Percentiles rank a stretch among this genome's conserved stretches.
Evolutionary conservation across 176 grass and related monocot genomes (phyloP).

Genomic region (maize (Zea mays)): Zm-B73-REFERENCE-NAM-5.0 NC_050102.1:183572501-183573000

Average conservation of each 20-base stretch:
- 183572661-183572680: conserved; percentile 59
- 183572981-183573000: too few relatives aligned
- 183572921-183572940: too few relatives aligned
- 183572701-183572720: conserved; percentile 34
- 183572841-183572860: neutral
- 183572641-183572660: conserved; percentile 76
- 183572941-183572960: too few relatives aligned
- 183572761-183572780: neutral
- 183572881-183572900: conserved; percentile 39
- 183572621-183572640: conserved; percentile 56
- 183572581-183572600: neutral
- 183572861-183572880: conserved; percentile 20
- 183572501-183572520: neutral
- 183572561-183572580: too few relatives aligned
- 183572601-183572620: conserved; percentile 44
- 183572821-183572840: conserved; percentile 9
- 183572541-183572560: too few relatives aligned
- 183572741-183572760: conserved; percentile 8
- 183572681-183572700: conserved; percentile 29
- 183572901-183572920: conserved; percentile 11
- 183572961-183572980: too few relatives aligned
- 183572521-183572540: too few relatives aligned
- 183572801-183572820: neutral
- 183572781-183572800: conserved; percentile 21
- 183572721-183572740: conserved; percentile 29